Percentiles rank a stretch among this genome's conserved stretches.
phyloP scores from a whole-genome alignment of 2,329 filamentous ascomycete genomes.

The Lachnellula arida region DNA sequence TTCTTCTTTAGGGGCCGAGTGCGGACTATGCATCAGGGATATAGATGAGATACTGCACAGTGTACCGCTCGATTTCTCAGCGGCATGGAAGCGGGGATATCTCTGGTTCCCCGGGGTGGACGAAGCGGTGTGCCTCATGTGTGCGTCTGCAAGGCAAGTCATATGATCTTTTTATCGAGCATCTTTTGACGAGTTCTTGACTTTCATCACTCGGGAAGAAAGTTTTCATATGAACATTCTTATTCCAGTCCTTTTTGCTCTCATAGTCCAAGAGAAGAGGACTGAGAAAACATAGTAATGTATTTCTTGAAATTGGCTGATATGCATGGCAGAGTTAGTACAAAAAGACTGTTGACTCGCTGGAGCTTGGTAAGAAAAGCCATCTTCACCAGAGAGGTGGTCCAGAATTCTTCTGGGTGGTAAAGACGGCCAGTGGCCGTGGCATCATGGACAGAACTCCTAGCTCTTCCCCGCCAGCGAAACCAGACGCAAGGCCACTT shows the following conservation, averaged over 20 bases:
- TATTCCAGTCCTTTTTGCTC: neutral
- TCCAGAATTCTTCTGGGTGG: neutral
- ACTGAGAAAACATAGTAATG: neutral
- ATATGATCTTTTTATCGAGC: neutral
- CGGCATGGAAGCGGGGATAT: neutral
- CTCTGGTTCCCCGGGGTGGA: neutral
- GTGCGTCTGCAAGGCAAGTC: neutral
- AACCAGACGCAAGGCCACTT: too few relatives aligned
- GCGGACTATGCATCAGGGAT: neutral
- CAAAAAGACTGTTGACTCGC: neutral
- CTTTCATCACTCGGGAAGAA: neutral
- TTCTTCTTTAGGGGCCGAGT: neutral
- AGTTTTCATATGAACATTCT: neutral
- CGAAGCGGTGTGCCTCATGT: neutral
- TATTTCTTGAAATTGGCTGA: neutral
- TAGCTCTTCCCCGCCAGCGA: too few relatives aligned
- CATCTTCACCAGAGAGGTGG: neutral
- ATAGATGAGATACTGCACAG: slow-evolving; percentile 4
- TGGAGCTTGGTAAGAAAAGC: neutral
- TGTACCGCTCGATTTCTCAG: neutral
- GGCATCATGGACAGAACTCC: too few relatives aligned
- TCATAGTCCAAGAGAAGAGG: neutral
- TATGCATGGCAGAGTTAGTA: neutral
- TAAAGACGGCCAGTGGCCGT: neutral
- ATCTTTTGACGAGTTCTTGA: neutral